Evolutionary conservation across 2,329 filamentous ascomycete genomes (phyloP), one percentile per base, ranked within the genome.

Genomic region (Alternaria sp.): DNA sequence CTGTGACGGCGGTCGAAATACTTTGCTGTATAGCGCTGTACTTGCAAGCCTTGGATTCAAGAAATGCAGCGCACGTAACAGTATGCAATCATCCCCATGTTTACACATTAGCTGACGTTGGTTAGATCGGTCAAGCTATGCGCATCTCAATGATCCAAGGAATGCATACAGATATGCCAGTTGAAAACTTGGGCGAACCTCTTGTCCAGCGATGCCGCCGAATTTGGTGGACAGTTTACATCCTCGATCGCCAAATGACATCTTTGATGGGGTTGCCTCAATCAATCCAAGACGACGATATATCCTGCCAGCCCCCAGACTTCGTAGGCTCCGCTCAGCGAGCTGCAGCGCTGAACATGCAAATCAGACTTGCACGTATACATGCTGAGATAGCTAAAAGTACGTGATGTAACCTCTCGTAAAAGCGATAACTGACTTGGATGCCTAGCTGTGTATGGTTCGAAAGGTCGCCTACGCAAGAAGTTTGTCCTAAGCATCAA

Each of bases 141-240:
- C 78, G 85, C 0, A 80, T 84, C 32, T 83, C 84, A 0, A 67
- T 85, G 11, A 79, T 77, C 0, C 77, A 85, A 52, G 85, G 85
- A 1, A 82, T 86, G 80, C 84, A 86, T 58, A 85, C 83, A 0
- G 78, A 85, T 28, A 84, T 86, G 82, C 81, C 80, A 0, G 74
- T 75, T 0, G 72, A 78, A 2, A 75, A 82, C 22, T 63, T 85
- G 0, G 80, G 81, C 0, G 78, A 81, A 1, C 60, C 67, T 0
- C 65, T 79, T 1, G 80, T 84, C 0, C 79, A 86, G 60, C 72
- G 85, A 52, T 83, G 81, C 53, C 81, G 83, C 1, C 81, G 80
- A 34, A 77, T 84, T 10, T 87, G 84, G 84, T 86, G 84, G 84
- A 86, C 85, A 0, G 78, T 85, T 0, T 86, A 85, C 41, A 77